Evolutionary conservation across 768 basidiomycete species (phyloP), one percentile per base, ranked within the genome.

Genomic region (Podaxis sp.): DNA sequence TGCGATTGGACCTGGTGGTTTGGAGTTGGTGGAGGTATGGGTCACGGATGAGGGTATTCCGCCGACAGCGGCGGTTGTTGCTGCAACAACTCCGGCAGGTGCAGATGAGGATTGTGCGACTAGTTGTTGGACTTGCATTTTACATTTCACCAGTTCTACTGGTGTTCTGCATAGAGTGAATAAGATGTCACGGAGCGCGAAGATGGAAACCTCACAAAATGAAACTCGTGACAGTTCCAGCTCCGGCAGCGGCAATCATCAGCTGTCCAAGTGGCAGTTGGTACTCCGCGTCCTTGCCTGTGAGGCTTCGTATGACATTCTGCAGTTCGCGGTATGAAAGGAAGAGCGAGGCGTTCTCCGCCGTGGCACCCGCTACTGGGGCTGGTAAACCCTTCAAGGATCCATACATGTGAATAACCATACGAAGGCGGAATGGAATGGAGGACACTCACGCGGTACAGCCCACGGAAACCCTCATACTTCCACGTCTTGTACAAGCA

Each of bases 121-220:
- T 20, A 62, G 64, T 62, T 64, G 58, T 41, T 67, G 69, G 2
- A 97, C 96, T 74, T 97, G 96, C 95, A 98, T 96, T 74, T 94
- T 93, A 78, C 95, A 97, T 76, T 99, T 97, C 63, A 98, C 86
- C 54, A 97, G 88, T 69, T 97, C 96, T 61, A 98, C 89, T 1
- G 96, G 96, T 0, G 95, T 97, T 30, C 93, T 94, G 68, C 26
- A 12, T 41, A 20, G 65, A n/a, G 57, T 65, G 20, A 54, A 58
- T 49, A 17, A 22, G 41, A 58, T 56, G 30, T 53, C 41, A 15
- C 52, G 41, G 22, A 37, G 57, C 5, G 37, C 26, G 3, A 60
- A 40, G 46, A 53, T 12, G 49, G 58, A 54, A 28, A 6, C 83
- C 90, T 60, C 67, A 94, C 91, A 99, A 77, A 56, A 95, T 82